Percentiles rank a stretch among this genome's conserved stretches.
Evolutionary conservation across 2,329 filamentous ascomycete species (phyloP).

Genomic region (Emergomyces orientalis): DNA sequence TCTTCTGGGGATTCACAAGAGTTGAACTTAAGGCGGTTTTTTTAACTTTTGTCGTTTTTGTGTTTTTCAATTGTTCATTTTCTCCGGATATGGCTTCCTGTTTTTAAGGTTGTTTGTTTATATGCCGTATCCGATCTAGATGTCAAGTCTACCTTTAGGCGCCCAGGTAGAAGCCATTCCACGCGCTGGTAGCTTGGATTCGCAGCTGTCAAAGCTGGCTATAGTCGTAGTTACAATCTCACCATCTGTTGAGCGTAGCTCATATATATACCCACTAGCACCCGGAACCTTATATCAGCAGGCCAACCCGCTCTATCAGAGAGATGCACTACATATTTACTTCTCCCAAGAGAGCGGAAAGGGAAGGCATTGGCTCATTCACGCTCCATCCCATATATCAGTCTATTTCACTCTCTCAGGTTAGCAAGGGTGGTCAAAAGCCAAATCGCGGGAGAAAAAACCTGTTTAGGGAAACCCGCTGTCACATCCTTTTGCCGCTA

Average conservation of each 20-base stretch:
- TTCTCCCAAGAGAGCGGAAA: neutral
- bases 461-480: neutral
- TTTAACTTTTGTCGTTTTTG: neutral
- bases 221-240: too few relatives aligned
- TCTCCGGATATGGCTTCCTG: neutral
- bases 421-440: neutral
- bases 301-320: neutral
- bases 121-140: too few relatives aligned
- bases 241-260: neutral
- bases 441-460: neutral
- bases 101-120: neutral
- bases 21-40: neutral
- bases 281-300: neutral
- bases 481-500: too few relatives aligned
- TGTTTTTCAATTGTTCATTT: neutral
- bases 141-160: too few relatives aligned
- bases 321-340: neutral
- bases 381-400: neutral
- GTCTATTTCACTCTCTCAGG: neutral
- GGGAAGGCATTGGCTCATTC: neutral
- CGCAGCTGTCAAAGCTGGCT: too few relatives aligned
- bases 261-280: neutral
- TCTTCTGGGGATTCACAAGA: neutral
- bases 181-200: too few relatives aligned
- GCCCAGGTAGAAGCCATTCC: too few relatives aligned